Percentiles rank a stretch among this genome's conserved stretches.
These are phyloP conservation scores for Microdochium trichocladiopsis DNA, from an alignment of 2,329 filamentous ascomycete genomes.

Conservation along the genomic window DNA sequence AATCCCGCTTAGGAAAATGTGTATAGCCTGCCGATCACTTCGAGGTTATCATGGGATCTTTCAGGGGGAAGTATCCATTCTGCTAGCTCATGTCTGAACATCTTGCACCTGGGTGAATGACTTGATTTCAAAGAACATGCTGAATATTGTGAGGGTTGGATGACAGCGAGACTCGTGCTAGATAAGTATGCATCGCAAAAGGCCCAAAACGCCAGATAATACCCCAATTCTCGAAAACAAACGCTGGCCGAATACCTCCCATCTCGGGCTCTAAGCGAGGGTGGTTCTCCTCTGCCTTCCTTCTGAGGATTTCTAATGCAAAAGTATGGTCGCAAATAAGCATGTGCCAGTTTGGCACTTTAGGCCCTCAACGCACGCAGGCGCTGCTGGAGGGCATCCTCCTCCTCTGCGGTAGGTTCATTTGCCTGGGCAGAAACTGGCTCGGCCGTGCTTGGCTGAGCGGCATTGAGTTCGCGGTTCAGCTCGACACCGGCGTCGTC, in stretches of 20 bases:
- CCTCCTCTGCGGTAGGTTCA: constrained; percentile 69
- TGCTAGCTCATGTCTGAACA: too few species aligned
- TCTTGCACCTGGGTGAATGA: too few species aligned
- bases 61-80: too few species aligned
- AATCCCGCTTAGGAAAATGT: too few species aligned
- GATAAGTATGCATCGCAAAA: background rate
- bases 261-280: background rate
- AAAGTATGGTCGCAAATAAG: background rate
- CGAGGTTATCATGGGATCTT: too few species aligned
- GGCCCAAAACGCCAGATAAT: background rate
- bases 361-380: constrained; percentile 48
- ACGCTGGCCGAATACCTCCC: background rate
- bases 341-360: background rate
- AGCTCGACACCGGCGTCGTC: constrained; percentile 85
- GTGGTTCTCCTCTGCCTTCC: background rate
- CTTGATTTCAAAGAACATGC: too few species aligned
- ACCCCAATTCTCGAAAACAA: background rate
- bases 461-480: constrained; percentile 61
- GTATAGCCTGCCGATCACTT: too few species aligned
- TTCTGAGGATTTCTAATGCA: background rate
- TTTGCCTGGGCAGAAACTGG: constrained; percentile 40
- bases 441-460: constrained; percentile 49
- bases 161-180: background rate
- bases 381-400: constrained; percentile 64
- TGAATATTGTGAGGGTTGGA: too few species aligned